A percentile compares a stretch with the other conserved stretches of the same genome.
These are phyloP conservation scores for Elaeis guineensis DNA, from an alignment of 176 grass and related monocot genomes.

Conservation along the genomic window DNA sequence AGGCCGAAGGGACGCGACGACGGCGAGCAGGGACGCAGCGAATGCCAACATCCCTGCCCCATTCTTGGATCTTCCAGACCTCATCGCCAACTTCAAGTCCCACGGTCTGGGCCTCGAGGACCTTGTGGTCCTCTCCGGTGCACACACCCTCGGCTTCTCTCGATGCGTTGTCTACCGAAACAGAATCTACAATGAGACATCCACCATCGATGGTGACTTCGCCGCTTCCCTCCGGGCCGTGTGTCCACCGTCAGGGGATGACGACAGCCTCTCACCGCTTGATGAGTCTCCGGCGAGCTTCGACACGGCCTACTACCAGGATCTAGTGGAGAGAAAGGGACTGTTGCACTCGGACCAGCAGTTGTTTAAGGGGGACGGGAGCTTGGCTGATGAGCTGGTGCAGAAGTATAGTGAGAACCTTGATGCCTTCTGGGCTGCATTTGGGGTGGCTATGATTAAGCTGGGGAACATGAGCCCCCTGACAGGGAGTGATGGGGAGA, in stretches of 20 bases:
- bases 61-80: constrained; percentile 38
- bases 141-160: constrained; percentile 68
- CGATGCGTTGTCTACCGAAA: constrained; percentile 51
- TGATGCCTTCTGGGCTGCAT: constrained; percentile 40
- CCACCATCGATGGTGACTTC: constrained; percentile 38
- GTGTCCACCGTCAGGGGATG: constrained; percentile 40
- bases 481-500: no score
- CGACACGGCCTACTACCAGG: constrained; percentile 58
- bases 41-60: constrained; percentile 42
- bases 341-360: constrained; percentile 68
- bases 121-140: constrained; percentile 64
- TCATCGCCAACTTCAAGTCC: constrained; percentile 41
- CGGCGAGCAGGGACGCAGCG: constrained; percentile 42
- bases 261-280: constrained; percentile 42
- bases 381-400: constrained; percentile 39
- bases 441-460: constrained; percentile 51
- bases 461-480: not conserved
- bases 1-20: constrained; percentile 50
- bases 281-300: constrained; percentile 54
- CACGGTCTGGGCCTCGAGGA: constrained; percentile 58
- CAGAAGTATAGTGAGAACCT: constrained; percentile 42
- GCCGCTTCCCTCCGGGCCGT: constrained; percentile 34
- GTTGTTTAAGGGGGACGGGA: constrained; percentile 39
- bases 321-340: constrained; percentile 38
- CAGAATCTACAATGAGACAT: constrained; percentile 60